Evolutionary conservation across 116 monocot genomes (phyloP).

Genomic region (Zostera marina): DNA sequence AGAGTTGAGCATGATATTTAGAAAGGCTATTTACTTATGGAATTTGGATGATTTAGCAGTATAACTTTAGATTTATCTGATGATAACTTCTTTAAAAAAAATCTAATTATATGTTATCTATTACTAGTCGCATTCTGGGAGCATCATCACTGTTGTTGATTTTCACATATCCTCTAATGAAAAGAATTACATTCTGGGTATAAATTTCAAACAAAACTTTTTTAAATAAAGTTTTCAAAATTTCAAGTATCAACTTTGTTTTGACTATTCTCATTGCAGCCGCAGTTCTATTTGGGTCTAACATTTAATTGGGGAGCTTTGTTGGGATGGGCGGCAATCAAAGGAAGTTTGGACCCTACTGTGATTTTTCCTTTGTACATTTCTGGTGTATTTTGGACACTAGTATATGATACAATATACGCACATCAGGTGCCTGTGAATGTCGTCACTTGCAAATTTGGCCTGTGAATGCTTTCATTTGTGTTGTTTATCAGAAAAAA

Average conservation of each 20-base stretch:
- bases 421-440: constrained; percentile 71
- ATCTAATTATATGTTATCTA: no score
- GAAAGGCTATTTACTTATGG: no score
- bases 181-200: constrained; percentile 95
- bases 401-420: constrained; percentile 96
- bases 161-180: constrained; percentile 95
- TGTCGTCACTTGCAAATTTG: background rate
- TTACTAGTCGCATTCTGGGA: constrained; percentile 58
- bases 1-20: no score
- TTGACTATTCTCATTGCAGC: constrained; percentile 24
- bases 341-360: constrained; percentile 52
- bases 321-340: constrained; percentile 87
- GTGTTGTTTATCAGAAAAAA: background rate
- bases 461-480: background rate
- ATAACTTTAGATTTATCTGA: no score
- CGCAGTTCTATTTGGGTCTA: constrained; percentile 91
- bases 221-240: background rate
- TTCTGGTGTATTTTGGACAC: constrained; percentile 89
- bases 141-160: constrained; percentile 77
- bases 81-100: no score
- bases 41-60: no score
- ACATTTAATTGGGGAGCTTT: constrained; percentile 99
- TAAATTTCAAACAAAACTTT: background rate
- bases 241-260: background rate
- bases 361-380: constrained; percentile 67